phyloP scores from a whole-genome alignment of 805 yeast species.

The Cyberlindnera americana region DNA sequence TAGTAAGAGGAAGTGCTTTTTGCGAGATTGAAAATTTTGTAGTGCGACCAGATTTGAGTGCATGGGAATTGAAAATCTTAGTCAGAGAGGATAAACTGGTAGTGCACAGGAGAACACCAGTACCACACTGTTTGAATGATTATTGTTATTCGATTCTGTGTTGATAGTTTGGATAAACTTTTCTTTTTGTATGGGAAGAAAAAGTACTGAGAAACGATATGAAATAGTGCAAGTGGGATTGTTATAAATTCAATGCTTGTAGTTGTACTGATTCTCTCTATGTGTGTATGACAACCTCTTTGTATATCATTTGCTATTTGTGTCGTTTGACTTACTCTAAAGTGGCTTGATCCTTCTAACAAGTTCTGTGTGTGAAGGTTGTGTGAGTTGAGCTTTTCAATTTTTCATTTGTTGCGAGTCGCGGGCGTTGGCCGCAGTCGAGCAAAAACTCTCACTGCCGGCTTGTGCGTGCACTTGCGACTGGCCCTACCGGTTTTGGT shows the following conservation, averaged over 20 bases:
- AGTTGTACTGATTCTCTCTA: background rate
- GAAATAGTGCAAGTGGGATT: background rate
- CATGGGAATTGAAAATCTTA: no score
- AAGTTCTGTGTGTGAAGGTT: conserved; percentile 2
- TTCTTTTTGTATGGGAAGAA: no score
- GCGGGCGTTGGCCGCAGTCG: conserved; percentile 5
- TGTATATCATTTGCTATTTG: background rate
- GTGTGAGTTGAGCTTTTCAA: conserved; percentile 17
- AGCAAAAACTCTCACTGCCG: conserved; percentile 2
- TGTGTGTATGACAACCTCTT: background rate
- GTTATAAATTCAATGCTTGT: background rate
- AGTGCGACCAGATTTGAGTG: background rate
- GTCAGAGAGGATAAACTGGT: no score
- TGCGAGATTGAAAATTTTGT: background rate
- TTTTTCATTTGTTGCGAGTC: conserved; percentile 17
- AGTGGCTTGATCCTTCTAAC: conserved; percentile 10
- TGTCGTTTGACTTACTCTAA: conserved; percentile 14
- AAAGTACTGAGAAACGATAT: no score
- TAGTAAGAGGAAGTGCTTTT: background rate
- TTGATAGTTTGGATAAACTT: no score
- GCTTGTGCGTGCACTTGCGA: no score
- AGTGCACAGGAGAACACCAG: no score
- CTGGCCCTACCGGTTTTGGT: conserved; percentile 10
- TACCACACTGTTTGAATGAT: no score
- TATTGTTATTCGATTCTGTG: no score